Percentiles rank a stretch among this genome's conserved stretches.
phyloP scores from a whole-genome alignment of 2,329 filamentous ascomycete genomes.

The Parascedosporium putredinis region DNA sequence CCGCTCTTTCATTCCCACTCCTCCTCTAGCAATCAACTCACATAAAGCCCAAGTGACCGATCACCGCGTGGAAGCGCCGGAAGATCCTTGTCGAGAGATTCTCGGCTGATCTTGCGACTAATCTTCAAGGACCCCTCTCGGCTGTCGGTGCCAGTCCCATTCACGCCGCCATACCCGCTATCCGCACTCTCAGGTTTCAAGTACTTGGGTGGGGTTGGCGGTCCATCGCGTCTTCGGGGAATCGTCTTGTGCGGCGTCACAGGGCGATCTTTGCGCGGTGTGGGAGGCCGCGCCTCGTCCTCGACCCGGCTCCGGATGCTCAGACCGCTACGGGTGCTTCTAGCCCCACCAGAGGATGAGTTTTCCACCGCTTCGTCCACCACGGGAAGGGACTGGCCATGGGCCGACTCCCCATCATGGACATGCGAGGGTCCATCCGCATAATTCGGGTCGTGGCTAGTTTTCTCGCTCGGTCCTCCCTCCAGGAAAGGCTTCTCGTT shows the following conservation, averaged over 20 bases:
- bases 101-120: slow-evolving; percentile 34
- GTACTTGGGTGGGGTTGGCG: slow-evolving; percentile 39
- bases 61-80: slow-evolving; percentile 39
- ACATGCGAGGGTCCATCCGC: not conserved
- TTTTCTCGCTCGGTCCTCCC: slow-evolving; percentile 28
- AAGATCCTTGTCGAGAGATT: slow-evolving; percentile 50
- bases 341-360: slow-evolving; percentile 49
- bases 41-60: slow-evolving; percentile 6
- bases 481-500: slow-evolving; percentile 21
- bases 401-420: slow-evolving; percentile 15
- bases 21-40: too few species aligned
- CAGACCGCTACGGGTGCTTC: not conserved
- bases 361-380: slow-evolving; percentile 85
- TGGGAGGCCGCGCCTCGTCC: slow-evolving; percentile 31
- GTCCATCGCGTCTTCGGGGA: slow-evolving; percentile 13
- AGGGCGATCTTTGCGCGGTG: slow-evolving; percentile 28
- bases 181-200: slow-evolving; percentile 37
- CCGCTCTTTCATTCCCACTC: too few species aligned
- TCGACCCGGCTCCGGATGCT: slow-evolving; percentile 33
- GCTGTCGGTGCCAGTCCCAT: slow-evolving; percentile 20
- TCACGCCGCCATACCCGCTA: slow-evolving; percentile 31
- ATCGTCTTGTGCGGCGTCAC: not conserved
- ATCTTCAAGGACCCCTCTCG: slow-evolving; percentile 21
- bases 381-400: slow-evolving; percentile 53
- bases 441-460: not conserved